Conservation (phyloP, 352 stramenopile species). For the Pythium brachiatum region DNA sequence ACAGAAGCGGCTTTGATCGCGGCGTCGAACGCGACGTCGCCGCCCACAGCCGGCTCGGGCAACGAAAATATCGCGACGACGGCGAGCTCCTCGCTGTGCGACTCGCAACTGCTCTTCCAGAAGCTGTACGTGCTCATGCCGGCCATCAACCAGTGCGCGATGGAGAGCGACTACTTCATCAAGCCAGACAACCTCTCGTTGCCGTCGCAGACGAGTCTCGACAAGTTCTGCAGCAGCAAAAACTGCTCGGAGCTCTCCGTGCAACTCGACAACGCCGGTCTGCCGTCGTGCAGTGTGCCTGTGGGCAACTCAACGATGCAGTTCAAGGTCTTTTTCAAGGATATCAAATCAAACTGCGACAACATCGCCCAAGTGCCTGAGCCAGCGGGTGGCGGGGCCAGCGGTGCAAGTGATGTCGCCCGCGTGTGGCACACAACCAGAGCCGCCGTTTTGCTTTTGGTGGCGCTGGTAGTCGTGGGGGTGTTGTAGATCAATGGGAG, state of each 20-base stretch:
- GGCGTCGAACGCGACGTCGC: not conserved
- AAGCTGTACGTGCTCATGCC: constrained; percentile 50
- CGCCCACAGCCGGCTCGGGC: not conserved
- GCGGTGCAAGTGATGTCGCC: no score
- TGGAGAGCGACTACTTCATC: constrained; percentile 36
- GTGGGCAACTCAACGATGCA: constrained; percentile 26
- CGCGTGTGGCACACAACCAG: no score
- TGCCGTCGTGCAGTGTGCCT: constrained; percentile 32
- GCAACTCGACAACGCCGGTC: constrained; percentile 36
- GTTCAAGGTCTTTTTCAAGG: constrained; percentile 38
- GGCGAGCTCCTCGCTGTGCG: constrained; percentile 22
- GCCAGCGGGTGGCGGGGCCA: not conserved
- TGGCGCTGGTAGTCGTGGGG: not conserved
- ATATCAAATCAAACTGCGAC: constrained; percentile 29
- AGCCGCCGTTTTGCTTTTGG: no score
- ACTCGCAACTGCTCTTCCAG: constrained; percentile 40
- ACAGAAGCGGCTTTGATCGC: constrained; percentile 11
- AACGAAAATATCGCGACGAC: constrained; percentile 2
- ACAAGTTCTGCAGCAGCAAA: constrained; percentile 33
- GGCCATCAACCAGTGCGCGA: constrained; percentile 43
- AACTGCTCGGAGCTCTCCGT: constrained; percentile 36
- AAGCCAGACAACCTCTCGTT: constrained; percentile 25
- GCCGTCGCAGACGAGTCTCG: constrained; percentile 25
- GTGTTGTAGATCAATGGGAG: not conserved
- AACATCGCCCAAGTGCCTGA: not conserved